These are phyloP conservation scores for Alternaria conjuncta DNA, from an alignment of 2,329 filamentous ascomycete genomes.

Conservation along the genomic window DNA sequence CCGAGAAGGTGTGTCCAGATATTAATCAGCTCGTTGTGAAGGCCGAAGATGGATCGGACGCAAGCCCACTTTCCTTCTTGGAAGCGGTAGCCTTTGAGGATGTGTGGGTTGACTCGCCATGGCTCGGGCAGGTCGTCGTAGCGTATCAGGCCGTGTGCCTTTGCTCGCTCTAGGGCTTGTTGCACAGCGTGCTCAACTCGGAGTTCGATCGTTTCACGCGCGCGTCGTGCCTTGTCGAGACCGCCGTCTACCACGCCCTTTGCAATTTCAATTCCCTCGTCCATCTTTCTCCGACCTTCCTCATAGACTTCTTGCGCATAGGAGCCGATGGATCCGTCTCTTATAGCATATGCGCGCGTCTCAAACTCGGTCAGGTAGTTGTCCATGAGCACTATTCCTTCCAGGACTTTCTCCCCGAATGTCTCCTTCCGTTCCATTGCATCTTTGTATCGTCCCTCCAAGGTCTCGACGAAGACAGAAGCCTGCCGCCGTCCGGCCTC, in stretches of 20 bases:
- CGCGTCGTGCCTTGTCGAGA: slow-evolving; percentile 80
- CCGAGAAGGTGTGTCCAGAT: slow-evolving; percentile 97
- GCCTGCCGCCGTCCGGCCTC: slow-evolving; percentile 84
- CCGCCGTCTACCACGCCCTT: slow-evolving; percentile 80
- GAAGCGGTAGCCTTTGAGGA: slow-evolving; percentile 90
- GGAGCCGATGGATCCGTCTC: slow-evolving; percentile 76
- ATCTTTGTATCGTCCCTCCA: slow-evolving; percentile 87
- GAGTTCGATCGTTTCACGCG: slow-evolving; percentile 65
- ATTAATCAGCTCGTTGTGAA: slow-evolving; percentile 95
- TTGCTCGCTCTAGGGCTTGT: slow-evolving; percentile 74
- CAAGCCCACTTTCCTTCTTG: slow-evolving; percentile 90
- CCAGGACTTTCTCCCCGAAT: slow-evolving; percentile 87
- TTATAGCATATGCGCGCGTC: slow-evolving; percentile 76
- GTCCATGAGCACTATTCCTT: slow-evolving; percentile 86
- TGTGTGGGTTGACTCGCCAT: slow-evolving; percentile 95
- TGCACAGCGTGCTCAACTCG: slow-evolving; percentile 85
- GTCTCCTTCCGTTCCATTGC: slow-evolving; percentile 84
- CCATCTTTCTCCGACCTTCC: slow-evolving; percentile 79
- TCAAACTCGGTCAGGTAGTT: slow-evolving; percentile 86
- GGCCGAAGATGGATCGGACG: slow-evolving; percentile 78
- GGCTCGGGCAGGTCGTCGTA: slow-evolving; percentile 91
- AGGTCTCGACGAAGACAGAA: slow-evolving; percentile 88
- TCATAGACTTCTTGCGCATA: slow-evolving; percentile 76
- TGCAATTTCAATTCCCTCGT: slow-evolving; percentile 77
- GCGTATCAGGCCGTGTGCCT: slow-evolving; percentile 80